These are phyloP conservation scores for Kalmanozyma brasiliensis DNA, from an alignment of 1,284 basidiomycete species.

Conservation along the genomic window DNA sequence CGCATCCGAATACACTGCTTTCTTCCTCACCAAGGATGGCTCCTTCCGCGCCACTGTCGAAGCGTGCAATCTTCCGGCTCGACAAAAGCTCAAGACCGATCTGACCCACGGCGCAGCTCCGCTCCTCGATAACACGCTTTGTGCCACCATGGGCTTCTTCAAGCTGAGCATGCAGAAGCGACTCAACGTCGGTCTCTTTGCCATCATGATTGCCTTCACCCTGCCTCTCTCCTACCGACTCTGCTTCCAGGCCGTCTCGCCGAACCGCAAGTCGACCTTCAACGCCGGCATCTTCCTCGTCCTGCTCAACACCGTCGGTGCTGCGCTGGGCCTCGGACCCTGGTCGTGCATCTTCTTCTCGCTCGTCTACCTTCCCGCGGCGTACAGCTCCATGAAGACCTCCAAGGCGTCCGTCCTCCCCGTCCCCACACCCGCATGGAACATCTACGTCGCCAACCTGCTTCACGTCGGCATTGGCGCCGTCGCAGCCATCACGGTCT, in stretches of 20 bases:
- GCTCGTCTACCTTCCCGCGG: constrained; percentile 28
- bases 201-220: constrained; percentile 33
- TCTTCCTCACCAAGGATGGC: constrained; percentile 21
- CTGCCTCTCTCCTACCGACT: constrained; percentile 37
- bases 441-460: constrained; percentile 45
- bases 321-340: constrained; percentile 33
- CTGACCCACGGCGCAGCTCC: constrained; percentile 29
- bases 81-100: constrained; percentile 43
- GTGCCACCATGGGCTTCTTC: constrained; percentile 46
- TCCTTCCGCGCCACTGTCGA: constrained; percentile 16
- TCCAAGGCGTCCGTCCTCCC: constrained; percentile 34
- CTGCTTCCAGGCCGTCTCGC: constrained; percentile 48
- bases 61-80: constrained; percentile 28
- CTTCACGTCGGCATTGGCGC: constrained; percentile 20
- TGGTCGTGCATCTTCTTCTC: constrained; percentile 32
- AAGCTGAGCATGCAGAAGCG: constrained; percentile 22
- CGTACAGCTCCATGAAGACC: constrained; percentile 34
- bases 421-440: constrained; percentile 39
- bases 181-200: constrained; percentile 37
- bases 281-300: constrained; percentile 35
- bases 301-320: constrained; percentile 36
- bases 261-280: constrained; percentile 40
- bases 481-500: constrained; percentile 15
- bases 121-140: constrained; percentile 43
- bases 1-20: constrained; percentile 24